Percentiles rank a stretch among this genome's conserved stretches.
phyloP scores from a whole-genome alignment of 163 green algal species.

The Trebouxia gelatinosa region DNA sequence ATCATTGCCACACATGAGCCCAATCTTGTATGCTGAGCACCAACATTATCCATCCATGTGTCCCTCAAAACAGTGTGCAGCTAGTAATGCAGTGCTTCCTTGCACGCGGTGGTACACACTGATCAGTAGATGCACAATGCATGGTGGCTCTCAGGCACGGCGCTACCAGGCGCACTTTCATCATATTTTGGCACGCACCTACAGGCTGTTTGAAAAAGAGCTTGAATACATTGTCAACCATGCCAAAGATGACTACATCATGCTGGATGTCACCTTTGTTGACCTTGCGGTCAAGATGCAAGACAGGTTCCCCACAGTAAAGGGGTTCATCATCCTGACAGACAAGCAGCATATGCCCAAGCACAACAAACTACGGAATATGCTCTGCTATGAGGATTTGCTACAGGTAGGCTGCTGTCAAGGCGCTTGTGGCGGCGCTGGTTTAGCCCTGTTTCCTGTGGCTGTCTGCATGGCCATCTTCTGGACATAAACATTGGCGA shows the following conservation, averaged over 20 bases:
- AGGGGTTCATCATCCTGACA: conserved; percentile 57
- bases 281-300: conserved; percentile 42
- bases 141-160: too few relatives aligned
- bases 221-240: conserved; percentile 57
- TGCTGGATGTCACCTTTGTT: conserved; percentile 60
- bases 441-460: background rate
- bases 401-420: conserved; percentile 30
- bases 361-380: background rate
- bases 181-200: too few relatives aligned
- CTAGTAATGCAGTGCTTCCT: too few relatives aligned
- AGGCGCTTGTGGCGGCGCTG: background rate
- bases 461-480: too few relatives aligned
- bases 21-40: too few relatives aligned
- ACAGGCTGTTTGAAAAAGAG: conserved; percentile 57
- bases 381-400: conserved; percentile 80
- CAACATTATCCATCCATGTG: too few relatives aligned
- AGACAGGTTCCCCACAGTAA: conserved; percentile 38
- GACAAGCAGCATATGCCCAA: conserved; percentile 56
- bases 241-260: conserved; percentile 45
- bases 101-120: too few relatives aligned
- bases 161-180: too few relatives aligned
- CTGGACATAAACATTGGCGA: too few relatives aligned
- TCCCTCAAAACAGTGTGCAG: too few relatives aligned
- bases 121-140: too few relatives aligned
- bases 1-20: too few relatives aligned